Evolutionary conservation across 495 filamentous ascomycete species (phyloP).

Genomic region (Chaetomium tenue): DNA sequence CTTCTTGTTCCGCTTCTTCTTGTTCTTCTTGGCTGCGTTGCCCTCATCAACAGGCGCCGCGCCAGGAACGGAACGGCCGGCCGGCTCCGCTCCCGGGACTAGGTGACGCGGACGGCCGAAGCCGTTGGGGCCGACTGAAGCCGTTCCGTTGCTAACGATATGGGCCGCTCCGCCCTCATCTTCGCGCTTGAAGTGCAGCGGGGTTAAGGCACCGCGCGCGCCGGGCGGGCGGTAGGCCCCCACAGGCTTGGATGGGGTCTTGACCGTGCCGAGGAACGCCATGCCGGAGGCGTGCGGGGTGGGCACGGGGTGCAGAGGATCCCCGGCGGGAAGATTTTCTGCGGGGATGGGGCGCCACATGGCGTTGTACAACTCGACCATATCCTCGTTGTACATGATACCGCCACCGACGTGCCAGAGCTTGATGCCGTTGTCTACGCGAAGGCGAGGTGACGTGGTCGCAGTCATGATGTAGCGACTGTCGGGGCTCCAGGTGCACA

Average conservation of each 20-base stretch:
- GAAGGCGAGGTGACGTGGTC: slow-evolving; percentile 88
- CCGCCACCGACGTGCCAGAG: slow-evolving; percentile 91
- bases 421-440: slow-evolving; percentile 94
- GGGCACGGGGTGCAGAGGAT: slow-evolving; percentile 75
- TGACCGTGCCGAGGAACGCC: slow-evolving; percentile 76
- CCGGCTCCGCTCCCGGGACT: slow-evolving; percentile 54
- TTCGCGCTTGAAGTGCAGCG: slow-evolving; percentile 94
- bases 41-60: slow-evolving; percentile 64
- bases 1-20: slow-evolving; percentile 98
- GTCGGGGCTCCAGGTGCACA: slow-evolving; percentile 96
- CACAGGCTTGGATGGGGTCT: slow-evolving; percentile 89
- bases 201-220: slow-evolving; percentile 82
- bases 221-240: slow-evolving; percentile 97
- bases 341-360: slow-evolving; percentile 77
- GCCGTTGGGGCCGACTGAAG: slow-evolving; percentile 65
- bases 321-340: slow-evolving; percentile 58
- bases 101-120: slow-evolving; percentile 68
- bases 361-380: slow-evolving; percentile 91
- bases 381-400: slow-evolving; percentile 91
- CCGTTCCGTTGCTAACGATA: slow-evolving; percentile 70
- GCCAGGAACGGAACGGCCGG: slow-evolving; percentile 62
- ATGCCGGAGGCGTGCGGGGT: slow-evolving; percentile 80
- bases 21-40: slow-evolving; percentile 85
- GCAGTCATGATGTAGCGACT: slow-evolving; percentile 93
- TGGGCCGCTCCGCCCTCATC: slow-evolving; percentile 94